Percentiles rank a stretch among this genome's conserved stretches.
Conservation (phyloP, 2,329 filamentous ascomycete genomes). For the Apiospora marii region DNA sequence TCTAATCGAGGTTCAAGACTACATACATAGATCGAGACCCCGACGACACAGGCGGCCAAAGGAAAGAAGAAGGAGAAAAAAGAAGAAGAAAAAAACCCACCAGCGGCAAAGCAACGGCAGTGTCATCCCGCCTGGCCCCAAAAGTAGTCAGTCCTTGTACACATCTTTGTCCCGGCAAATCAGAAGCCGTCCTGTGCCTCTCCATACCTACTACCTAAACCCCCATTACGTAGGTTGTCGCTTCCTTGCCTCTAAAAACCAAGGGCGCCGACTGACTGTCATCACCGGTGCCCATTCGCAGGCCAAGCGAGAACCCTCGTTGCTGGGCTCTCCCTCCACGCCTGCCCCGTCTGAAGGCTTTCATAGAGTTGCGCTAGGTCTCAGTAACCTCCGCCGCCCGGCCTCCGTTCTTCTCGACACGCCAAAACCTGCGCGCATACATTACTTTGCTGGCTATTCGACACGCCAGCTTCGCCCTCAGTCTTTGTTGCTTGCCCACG, state of each 20-base stretch:
- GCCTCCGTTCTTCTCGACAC: neutral
- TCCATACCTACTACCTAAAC: neutral
- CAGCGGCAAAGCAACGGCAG: conserved; percentile 3
- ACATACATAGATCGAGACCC: neutral
- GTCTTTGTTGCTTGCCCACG: neutral
- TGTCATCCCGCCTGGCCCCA: neutral
- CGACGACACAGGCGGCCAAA: no score
- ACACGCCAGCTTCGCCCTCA: neutral
- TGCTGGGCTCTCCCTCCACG: neutral
- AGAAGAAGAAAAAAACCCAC: no score
- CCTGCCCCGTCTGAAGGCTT: neutral
- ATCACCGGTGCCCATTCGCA: neutral
- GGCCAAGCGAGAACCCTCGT: neutral
- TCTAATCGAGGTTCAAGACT: neutral
- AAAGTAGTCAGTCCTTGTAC: neutral
- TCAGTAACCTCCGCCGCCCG: conserved; percentile 2
- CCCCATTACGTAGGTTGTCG: conserved; percentile 14
- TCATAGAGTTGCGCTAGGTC: conserved; percentile 11
- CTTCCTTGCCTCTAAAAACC: neutral
- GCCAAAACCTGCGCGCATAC: neutral
- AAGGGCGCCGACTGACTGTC: conserved; percentile 3
- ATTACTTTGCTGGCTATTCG: neutral
- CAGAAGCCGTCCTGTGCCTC: neutral
- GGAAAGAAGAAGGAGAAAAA: no score
- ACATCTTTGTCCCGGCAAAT: neutral